phyloP scores from a whole-genome alignment of 129 eudicot species.

The Escallonia rubra region DNA sequence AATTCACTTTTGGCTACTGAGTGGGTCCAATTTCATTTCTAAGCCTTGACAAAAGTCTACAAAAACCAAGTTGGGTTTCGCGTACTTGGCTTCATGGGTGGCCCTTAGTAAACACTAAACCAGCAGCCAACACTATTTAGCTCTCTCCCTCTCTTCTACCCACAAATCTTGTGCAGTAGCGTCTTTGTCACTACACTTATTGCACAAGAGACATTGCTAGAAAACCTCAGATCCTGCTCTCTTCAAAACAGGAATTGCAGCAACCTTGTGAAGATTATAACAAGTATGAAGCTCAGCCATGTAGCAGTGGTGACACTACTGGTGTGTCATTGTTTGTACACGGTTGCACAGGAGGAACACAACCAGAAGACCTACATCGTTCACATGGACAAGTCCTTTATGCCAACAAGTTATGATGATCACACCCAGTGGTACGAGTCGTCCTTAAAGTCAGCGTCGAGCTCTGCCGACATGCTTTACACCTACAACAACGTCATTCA shows the following conservation, averaged over 20 bases:
- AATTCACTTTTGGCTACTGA: constrained; percentile 2
- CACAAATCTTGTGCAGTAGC: no score
- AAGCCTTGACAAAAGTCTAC: constrained; percentile 6
- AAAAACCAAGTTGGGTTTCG: neutral
- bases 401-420: constrained; percentile 48
- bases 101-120: neutral
- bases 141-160: neutral
- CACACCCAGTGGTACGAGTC: constrained; percentile 65
- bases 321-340: constrained; percentile 19
- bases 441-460: constrained; percentile 44
- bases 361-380: constrained; percentile 51
- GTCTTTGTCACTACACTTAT: no score
- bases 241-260: neutral
- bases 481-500: constrained; percentile 58
- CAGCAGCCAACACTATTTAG: neutral
- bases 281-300: constrained; percentile 19
- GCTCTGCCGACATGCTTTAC: constrained; percentile 50
- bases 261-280: neutral
- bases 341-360: constrained; percentile 22
- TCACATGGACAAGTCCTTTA: constrained; percentile 63
- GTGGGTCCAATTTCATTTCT: constrained; percentile 11
- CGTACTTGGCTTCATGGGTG: neutral
- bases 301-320: constrained; percentile 24
- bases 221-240: neutral
- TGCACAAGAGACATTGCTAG: no score